Conservation (phyloP, 441 rosid species). For the Adansonia rubrostipa region DNA sequence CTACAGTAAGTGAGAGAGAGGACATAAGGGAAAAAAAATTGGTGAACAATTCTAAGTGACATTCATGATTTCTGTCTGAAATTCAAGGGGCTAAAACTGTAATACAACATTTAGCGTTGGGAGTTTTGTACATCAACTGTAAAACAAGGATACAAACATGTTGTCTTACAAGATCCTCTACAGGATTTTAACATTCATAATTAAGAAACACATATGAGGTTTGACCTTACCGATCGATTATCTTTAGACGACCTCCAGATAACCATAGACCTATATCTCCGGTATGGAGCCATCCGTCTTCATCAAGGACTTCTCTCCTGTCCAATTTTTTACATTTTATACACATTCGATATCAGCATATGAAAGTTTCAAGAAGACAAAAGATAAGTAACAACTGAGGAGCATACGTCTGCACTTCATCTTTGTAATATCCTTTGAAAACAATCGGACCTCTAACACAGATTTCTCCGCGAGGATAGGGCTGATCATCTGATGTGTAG, state of each 20-base stretch:
- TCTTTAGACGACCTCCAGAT: conserved; percentile 93
- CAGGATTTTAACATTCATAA: conserved; percentile 21
- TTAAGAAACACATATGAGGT: conserved; percentile 19
- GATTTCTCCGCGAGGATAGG: conserved; percentile 96
- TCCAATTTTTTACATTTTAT: conserved; percentile 29
- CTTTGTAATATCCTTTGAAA: conserved; percentile 88
- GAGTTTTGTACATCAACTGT: background rate
- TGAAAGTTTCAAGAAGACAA: conserved; percentile 24
- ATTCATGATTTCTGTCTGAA: background rate
- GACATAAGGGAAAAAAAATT: background rate
- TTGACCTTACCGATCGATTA: conserved; percentile 78
- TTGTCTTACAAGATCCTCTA: background rate
- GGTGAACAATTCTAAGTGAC: background rate
- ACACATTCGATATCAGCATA: background rate
- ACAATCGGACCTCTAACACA: conserved; percentile 93
- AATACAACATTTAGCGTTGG: background rate
- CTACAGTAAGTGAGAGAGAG: background rate
- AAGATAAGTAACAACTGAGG: conserved; percentile 23
- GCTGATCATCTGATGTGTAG: conserved; percentile 87
- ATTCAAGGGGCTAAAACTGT: background rate
- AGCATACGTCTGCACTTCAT: conserved; percentile 88
- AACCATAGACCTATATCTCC: conserved; percentile 98
- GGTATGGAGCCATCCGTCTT: conserved; percentile 95
- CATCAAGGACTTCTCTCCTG: conserved; percentile 94
- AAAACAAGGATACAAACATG: conserved; percentile 18